These are phyloP conservation scores for Mycena maculata DNA, from an alignment of 768 basidiomycete genomes.

Conservation along the genomic window DNA sequence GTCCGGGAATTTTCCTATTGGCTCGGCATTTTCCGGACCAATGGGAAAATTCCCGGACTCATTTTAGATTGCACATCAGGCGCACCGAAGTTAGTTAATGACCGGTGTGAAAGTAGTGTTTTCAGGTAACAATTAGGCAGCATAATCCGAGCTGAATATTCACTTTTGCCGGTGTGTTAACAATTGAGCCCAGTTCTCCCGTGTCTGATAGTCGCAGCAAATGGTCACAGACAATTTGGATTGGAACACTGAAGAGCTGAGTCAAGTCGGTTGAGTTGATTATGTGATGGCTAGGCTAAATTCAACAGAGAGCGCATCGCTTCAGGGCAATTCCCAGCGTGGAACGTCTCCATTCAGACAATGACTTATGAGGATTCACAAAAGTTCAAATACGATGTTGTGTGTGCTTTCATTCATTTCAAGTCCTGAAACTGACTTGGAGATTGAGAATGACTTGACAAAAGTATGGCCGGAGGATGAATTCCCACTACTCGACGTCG, in stretches of 20 bases:
- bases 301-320: constrained; percentile 29
- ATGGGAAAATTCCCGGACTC: no score
- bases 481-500: constrained; percentile 27
- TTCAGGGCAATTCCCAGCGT: constrained; percentile 22
- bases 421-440: not conserved
- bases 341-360: constrained; percentile 30
- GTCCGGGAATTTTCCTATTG: no score
- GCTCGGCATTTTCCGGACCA: no score
- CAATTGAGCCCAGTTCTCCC: no score
- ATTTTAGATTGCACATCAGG: no score
- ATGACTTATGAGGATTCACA: constrained; percentile 32
- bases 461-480: constrained; percentile 33
- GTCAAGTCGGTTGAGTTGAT: no score
- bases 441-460: constrained; percentile 28
- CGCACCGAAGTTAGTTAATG: no score
- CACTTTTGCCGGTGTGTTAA: no score
- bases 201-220: not conserved
- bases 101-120: no score
- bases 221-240: constrained; percentile 22
- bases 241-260: constrained; percentile 28
- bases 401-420: not conserved
- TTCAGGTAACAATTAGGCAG: no score
- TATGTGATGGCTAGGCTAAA: no score
- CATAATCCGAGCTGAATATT: no score
- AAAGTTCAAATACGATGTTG: constrained; percentile 32